A percentile compares a stretch with the other conserved stretches of the same genome.
These are phyloP conservation scores for Coprinellus aureogranulatus DNA, from an alignment of 768 basidiomycete genomes.

Conservation along the genomic window DNA sequence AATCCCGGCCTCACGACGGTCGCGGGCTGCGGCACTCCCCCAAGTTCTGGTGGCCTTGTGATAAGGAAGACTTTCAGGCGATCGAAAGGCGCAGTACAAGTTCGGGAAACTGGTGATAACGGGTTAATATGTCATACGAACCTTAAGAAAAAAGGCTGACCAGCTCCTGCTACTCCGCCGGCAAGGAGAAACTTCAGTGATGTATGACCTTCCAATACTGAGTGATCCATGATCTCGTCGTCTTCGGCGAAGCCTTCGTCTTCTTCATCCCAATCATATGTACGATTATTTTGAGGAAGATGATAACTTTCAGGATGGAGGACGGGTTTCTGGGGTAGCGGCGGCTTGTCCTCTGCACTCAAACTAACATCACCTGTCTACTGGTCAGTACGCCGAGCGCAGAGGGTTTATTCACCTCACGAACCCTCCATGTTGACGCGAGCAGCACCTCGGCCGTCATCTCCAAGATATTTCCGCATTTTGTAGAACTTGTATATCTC, in stretches of 20 bases:
- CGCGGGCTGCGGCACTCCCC: constrained; percentile 37
- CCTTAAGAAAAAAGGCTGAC: constrained; percentile 51
- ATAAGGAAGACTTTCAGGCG: constrained; percentile 95
- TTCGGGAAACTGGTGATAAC: constrained; percentile 74
- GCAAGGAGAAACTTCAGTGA: constrained; percentile 90
- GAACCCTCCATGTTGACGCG: constrained; percentile 89
- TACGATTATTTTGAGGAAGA: constrained; percentile 11
- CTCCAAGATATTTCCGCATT: constrained; percentile 61
- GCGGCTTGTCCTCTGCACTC: constrained; percentile 72
- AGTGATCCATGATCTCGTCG: constrained; percentile 57
- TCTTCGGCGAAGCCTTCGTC: constrained; percentile 45
- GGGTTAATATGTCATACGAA: neutral
- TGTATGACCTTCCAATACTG: constrained; percentile 63
- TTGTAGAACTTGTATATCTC: constrained; percentile 89
- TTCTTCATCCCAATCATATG: constrained; percentile 30
- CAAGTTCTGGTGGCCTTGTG: constrained; percentile 76
- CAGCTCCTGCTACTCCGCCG: constrained; percentile 91
- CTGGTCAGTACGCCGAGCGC: neutral
- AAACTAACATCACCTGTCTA: constrained; percentile 70
- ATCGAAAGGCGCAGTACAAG: constrained; percentile 97
- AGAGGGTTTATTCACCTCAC: constrained; percentile 9
- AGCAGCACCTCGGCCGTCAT: constrained; percentile 75
- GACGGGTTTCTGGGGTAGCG: constrained; percentile 23
- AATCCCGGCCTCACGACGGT: constrained; percentile 47
- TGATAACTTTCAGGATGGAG: constrained; percentile 5